Evolutionary conservation across 768 basidiomycete species (phyloP), one percentile per base, ranked within the genome.

Genomic region (Kwoniella botswanensis): DNA sequence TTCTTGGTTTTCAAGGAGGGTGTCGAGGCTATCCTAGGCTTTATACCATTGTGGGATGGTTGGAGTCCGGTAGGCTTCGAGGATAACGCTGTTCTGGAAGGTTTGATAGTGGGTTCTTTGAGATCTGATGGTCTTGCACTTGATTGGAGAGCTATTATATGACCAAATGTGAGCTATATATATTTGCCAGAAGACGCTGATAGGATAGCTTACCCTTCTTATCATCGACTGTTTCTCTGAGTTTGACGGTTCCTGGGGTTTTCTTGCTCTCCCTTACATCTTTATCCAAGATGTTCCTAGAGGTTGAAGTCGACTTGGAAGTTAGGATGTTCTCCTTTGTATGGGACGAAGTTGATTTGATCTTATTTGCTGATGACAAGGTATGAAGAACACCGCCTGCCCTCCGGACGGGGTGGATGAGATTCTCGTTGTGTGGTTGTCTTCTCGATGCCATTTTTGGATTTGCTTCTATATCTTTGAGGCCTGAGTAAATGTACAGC

Each of bases 401-500:
- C 35, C 55, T 24, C 5, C 29, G 18, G 21, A 18, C 18, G 10
- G 54, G 12, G 41, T 35, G 61, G 52, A 43, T 67, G 44, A 46
- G 41, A 35, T 72, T 72, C 57, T 72, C 71, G 44, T 72, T 50
- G n/a, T 50, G 9, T 4, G 9, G 46, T 50, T 64, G 66, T 50
- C 71, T 63, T 43, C 67, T 15, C 1, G 65, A 24, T 52, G 66
- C 41, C 71, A 72, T 72, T 2, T 29, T 55, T 7, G 35, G 29
- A 26, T 35, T 35, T 13, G 53, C 10, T 64, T 56, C 53, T 35
- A 1, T 18, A 3, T 42, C 15, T 61, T n/a, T 21, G 13, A 63
- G 9, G 44, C 2, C 0, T 1, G 1, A 35, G 6, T 60, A 5
- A n/a, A 60, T 21, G 41, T 26, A 35, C 22, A 60, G 12, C 17